Conservation (phyloP, 176 grass and related monocot species). For the Metroxylon sagu region DNA sequence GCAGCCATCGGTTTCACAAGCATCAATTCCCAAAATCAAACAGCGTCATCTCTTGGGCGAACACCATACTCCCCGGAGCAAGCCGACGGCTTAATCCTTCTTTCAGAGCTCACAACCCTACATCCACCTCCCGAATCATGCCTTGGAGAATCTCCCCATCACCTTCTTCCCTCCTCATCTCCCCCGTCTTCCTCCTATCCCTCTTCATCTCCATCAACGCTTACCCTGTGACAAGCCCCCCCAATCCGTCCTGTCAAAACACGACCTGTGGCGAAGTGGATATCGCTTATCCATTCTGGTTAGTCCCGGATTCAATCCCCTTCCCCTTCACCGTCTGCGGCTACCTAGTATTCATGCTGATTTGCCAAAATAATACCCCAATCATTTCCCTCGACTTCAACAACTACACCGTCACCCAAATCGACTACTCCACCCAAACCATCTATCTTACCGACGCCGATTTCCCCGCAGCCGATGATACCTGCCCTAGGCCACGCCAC, state of each 20-base stretch:
- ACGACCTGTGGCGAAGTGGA: constrained; percentile 3
- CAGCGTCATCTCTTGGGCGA: too few species aligned
- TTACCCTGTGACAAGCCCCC: too few species aligned
- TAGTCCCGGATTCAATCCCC: neutral
- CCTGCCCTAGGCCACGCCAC: neutral
- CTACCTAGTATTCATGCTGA: constrained; percentile 35
- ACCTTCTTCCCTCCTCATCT: too few species aligned
- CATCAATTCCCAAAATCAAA: too few species aligned
- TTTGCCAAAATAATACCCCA: constrained; percentile 25
- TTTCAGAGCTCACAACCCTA: too few species aligned
- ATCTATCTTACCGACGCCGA: constrained; percentile 31
- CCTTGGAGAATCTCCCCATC: too few species aligned
- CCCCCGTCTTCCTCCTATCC: too few species aligned
- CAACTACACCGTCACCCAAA: constrained; percentile 13
- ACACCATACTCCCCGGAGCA: too few species aligned
- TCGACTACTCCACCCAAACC: constrained; percentile 19
- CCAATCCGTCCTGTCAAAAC: neutral
- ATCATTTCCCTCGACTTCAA: constrained; percentile 17
- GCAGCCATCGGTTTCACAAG: too few species aligned
- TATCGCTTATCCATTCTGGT: constrained; percentile 50
- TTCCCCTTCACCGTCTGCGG: constrained; percentile 8
- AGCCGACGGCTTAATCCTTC: too few species aligned
- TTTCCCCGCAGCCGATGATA: neutral
- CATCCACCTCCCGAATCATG: too few species aligned
- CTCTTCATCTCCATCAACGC: too few species aligned